Evolutionary conservation across 1,139 yeast species (phyloP).

Genomic region (Candida labiduridarum): DNA sequence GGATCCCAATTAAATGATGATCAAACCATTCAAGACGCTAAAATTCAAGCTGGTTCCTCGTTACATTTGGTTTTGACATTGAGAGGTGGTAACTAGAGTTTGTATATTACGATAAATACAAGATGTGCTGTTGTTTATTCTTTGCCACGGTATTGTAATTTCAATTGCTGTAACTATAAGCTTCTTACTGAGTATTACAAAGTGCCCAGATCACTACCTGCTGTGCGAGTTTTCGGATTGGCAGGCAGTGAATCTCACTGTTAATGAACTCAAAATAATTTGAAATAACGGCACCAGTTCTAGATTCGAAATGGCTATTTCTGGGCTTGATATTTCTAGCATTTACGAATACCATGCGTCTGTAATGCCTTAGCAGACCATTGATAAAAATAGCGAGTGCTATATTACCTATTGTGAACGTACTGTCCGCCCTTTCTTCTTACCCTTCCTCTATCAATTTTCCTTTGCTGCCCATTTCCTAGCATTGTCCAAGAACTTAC

Average conservation of each 20-base stretch:
- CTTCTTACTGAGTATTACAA: too few species aligned
- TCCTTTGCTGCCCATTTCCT: slow-evolving; percentile 54
- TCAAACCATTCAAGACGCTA: slow-evolving; percentile 66
- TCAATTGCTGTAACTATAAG: neutral
- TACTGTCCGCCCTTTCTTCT: neutral
- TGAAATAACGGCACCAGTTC: too few species aligned
- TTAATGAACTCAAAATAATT: too few species aligned
- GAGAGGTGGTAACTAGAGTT: slow-evolving; percentile 65
- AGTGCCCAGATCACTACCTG: too few species aligned
- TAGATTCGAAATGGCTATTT: too few species aligned
- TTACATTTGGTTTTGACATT: slow-evolving; percentile 87
- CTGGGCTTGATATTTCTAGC: neutral
- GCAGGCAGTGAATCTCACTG: too few species aligned
- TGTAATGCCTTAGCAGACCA: too few species aligned
- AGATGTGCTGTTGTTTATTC: neutral
- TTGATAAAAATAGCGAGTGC: too few species aligned
- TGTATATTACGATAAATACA: neutral
- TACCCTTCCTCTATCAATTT: neutral
- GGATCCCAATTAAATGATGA: slow-evolving; percentile 93
- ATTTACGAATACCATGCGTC: neutral
- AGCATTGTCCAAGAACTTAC: slow-evolving; percentile 64
- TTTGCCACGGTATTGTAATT: neutral
- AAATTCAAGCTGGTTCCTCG: slow-evolving; percentile 73
- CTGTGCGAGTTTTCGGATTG: too few species aligned
- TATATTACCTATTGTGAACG: too few species aligned